Evolutionary conservation across 495 filamentous ascomycete genomes (phyloP).

Genomic region (Neurospora tetrasperma): DNA sequence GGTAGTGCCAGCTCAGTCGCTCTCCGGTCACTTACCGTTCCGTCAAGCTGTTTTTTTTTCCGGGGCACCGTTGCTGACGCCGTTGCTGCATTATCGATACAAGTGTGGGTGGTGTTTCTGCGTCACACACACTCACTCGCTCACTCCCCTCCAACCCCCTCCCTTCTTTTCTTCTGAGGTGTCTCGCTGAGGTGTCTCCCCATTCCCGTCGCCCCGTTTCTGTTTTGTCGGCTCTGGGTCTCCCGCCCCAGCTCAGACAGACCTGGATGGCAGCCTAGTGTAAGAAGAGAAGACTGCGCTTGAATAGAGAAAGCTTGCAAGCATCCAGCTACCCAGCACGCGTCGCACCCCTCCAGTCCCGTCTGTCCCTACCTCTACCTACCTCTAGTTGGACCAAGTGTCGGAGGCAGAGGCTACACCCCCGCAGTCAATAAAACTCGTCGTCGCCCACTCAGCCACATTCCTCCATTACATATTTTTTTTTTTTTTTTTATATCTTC

Average conservation of each 20-base stretch:
- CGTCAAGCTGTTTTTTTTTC: background rate
- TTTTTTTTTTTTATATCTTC: conserved; percentile 6
- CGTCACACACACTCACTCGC: background rate
- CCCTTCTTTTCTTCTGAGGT: background rate
- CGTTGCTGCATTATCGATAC: background rate
- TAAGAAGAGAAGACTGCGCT: background rate
- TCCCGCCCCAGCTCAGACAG: background rate
- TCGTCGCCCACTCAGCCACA: conserved; percentile 23
- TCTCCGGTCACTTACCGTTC: background rate
- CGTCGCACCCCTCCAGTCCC: conserved; percentile 10
- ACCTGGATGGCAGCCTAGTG: background rate
- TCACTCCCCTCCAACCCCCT: background rate
- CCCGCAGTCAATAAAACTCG: conserved; percentile 31
- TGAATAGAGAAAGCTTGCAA: background rate
- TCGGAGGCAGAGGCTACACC: conserved; percentile 8
- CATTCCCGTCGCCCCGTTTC: background rate
- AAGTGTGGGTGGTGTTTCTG: background rate
- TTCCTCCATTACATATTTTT: conserved; percentile 17
- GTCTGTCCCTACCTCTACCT: background rate
- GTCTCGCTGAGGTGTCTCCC: background rate
- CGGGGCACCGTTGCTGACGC: background rate
- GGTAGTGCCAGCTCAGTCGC: background rate
- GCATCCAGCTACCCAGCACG: background rate
- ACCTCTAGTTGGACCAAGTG: background rate
- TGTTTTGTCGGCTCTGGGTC: background rate